Evolutionary conservation across 768 basidiomycete genomes (phyloP), one percentile per base, ranked within the genome.

Genomic region (Phanerochaete carnosa): DNA sequence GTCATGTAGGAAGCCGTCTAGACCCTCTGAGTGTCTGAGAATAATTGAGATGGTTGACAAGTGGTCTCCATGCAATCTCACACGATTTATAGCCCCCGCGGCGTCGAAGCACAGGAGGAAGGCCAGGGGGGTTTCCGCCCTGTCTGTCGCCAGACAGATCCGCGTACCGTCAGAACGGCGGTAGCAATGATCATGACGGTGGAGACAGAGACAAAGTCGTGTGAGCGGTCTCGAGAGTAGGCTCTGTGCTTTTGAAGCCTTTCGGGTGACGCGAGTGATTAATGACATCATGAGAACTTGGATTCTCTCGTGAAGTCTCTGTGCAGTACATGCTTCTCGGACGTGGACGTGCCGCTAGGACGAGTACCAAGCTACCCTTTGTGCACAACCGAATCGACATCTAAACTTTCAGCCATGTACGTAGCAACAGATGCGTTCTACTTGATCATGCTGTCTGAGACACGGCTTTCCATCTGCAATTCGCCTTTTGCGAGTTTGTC

Each of bases 1-100:
- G n/a, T 19, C 16, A 56, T 56, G 46, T 61, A 22, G 60, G 43
- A 55, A 32, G 45, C 46, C 45, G 53, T 56, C 53, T 50, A 61
- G 54, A 61, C 60, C 46, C 53, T 55, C 45, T 16, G 22, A 56
- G 15, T 39, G 30, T 26, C 25, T 33, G 39, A 2, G 29, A 55
- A 5, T 45, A 28, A 16, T 12, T 35, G 13, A 55, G 55, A 55
- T 32, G 28, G 54, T 32, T 47, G 55, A 56, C 54, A 39, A 39
- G 52, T 54, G 16, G 25, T 5, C 23, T 49, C 47, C 52, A 13
- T 56, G 55, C 25, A 28, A 46, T 57, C n/a, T 33, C 52, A 54
- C 52, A 54, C 52, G 29, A 55, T 39, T 55, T 16, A 43, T 55
- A 55, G 43, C 45, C 32, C 39, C 29, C 29, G 43, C 19, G 50